Evolutionary conservation across 1,139 yeast genomes (phyloP).

Genomic region (Debaryomyces nepalensis): DNA sequence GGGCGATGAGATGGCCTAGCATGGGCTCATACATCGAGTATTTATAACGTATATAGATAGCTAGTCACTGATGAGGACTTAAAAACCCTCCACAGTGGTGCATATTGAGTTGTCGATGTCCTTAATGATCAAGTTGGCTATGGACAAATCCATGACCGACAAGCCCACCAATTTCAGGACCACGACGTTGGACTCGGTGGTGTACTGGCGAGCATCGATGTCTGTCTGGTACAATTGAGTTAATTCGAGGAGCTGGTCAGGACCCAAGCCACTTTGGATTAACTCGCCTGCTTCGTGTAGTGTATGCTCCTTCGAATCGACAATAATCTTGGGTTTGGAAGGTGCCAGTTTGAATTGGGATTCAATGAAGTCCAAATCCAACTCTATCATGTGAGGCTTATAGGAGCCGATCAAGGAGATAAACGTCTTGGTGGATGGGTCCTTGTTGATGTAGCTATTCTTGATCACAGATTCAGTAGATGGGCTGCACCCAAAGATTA

Average conservation of each 20-base stretch:
- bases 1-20: too few species aligned
- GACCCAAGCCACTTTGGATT: slow-evolving; percentile 46
- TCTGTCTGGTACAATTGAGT: slow-evolving; percentile 34
- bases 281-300: slow-evolving; percentile 69
- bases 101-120: slow-evolving; percentile 18
- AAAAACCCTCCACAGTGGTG: slow-evolving; percentile 19
- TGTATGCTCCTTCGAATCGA: slow-evolving; percentile 63
- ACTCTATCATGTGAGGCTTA: slow-evolving; percentile 70
- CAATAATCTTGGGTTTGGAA: slow-evolving; percentile 45
- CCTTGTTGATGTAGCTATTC: slow-evolving; percentile 35
- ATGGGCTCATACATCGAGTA: too few species aligned
- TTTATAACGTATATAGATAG: too few species aligned
- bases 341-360: slow-evolving; percentile 25
- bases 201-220: slow-evolving; percentile 11
- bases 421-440: slow-evolving; percentile 39
- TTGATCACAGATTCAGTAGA: slow-evolving; percentile 53
- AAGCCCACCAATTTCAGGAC: slow-evolving; percentile 62
- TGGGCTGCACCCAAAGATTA: slow-evolving; percentile 66
- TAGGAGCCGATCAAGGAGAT: slow-evolving; percentile 70
- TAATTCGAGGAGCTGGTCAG: slow-evolving; percentile 48
- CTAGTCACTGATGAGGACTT: too few species aligned
- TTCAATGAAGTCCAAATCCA: slow-evolving; percentile 50
- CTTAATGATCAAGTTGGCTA: slow-evolving; percentile 38
- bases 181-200: slow-evolving; percentile 32
- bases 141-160: slow-evolving; percentile 62